Percentiles rank a stretch among this genome's conserved stretches.
phyloP scores from a whole-genome alignment of 257 asterid species.

The Solanum tarapatanum region DNA sequence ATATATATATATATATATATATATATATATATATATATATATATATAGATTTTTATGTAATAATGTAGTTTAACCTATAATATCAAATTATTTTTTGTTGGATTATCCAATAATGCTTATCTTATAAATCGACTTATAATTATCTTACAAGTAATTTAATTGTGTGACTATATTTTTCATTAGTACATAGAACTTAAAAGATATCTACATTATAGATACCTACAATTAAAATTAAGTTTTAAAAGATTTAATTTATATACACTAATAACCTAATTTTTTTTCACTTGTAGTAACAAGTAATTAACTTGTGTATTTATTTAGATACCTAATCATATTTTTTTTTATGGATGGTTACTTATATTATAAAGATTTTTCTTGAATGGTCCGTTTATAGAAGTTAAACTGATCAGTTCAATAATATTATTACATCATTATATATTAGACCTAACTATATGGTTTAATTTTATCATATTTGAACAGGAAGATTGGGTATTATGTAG shows the following conservation, averaged over 20 bases:
- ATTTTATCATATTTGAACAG: constrained; percentile 17
- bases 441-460: background rate
- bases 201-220: background rate
- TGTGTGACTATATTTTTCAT: background rate
- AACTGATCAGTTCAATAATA: background rate
- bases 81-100: background rate
- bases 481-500: constrained; percentile 83
- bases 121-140: background rate
- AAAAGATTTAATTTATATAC: background rate
- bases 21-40: background rate
- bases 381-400: background rate
- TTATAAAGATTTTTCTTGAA: background rate
- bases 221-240: background rate
- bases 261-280: background rate
- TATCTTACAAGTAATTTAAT: background rate
- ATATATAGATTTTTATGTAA: background rate
- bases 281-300: background rate
- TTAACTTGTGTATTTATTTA: background rate
- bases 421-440: background rate
- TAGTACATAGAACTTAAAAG: background rate
- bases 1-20: no score
- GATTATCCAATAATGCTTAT: background rate
- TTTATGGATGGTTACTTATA: background rate
- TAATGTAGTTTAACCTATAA: background rate
- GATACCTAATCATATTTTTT: background rate